Base-by-base conservation (phyloP, 2,329 filamentous ascomycete species). In the Monosporascus sp. region DNA sequence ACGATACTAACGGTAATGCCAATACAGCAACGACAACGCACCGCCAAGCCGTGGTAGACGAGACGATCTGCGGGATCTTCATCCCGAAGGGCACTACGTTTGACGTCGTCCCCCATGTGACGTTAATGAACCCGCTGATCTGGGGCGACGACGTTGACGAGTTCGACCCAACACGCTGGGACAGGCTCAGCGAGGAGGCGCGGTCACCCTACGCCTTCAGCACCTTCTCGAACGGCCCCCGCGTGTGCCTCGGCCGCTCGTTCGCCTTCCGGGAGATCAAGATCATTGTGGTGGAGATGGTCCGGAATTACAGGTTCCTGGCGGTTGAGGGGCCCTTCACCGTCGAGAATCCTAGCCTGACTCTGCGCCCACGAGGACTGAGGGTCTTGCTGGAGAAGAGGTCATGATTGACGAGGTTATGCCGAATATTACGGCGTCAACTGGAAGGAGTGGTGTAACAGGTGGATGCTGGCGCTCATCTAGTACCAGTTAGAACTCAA, bases 81-180 rank as follows among this genome's bases (percentile, higher is more conserved):
- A 63, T 74, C 5, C 71, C 72, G 6, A 68, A 66, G 49, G 71
- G 68, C 4, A 74, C 72, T 0, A 58, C 65, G 2, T 53, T 75
- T 1, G 62, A 69, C 46, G 59, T 74, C 24, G 65, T 68, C 15
- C 70, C 72, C 1, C 64, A 66, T 5, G 66, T 74, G 26, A 64
- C 70, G 18, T 68, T 72, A 57, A 60, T 65, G 6, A 68, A 70
- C 55, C 67, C 68, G 1, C 48, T 53, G 0, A 63, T 74, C 47
- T 76, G 73, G 74, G 73, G 72, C 1, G 55, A 62, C 0, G 67
- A 72, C 28, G 71, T 65, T 5, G 61, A 66, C 31, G 61, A 65
- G 18, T 72, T 74, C 51, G 62, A 68, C 18, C 72, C 72, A 1
- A 66, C 69, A 20, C 67, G 73, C 43, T 75, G 73, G 73, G 51